These are phyloP conservation scores for Paecilomyces fulvus DNA, from an alignment of 2,329 filamentous ascomycete species.

Conservation along the genomic window DNA sequence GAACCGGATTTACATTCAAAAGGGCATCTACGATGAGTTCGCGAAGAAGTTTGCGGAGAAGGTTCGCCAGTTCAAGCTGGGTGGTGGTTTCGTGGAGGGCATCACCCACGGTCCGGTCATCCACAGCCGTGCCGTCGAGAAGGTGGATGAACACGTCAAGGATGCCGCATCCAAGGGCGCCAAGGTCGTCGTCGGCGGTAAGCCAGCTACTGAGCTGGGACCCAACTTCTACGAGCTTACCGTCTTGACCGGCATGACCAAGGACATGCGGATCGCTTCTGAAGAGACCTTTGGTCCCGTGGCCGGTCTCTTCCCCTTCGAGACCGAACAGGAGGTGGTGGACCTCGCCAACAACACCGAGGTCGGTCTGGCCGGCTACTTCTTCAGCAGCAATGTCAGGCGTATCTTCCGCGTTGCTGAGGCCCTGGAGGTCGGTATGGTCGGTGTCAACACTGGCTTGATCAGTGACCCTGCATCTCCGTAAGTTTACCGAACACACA, in stretches of 20 bases:
- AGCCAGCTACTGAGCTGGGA: slow-evolving; percentile 65
- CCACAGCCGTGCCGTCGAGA: slow-evolving; percentile 70
- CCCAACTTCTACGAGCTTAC: slow-evolving; percentile 85
- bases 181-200: slow-evolving; percentile 65
- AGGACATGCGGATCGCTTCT: slow-evolving; percentile 70
- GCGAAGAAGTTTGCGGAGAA: slow-evolving; percentile 45
- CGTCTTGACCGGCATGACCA: slow-evolving; percentile 76
- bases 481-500: slow-evolving; percentile 10
- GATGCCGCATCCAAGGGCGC: slow-evolving; percentile 73
- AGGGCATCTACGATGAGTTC: slow-evolving; percentile 17
- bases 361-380: slow-evolving; percentile 21
- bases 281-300: slow-evolving; percentile 97
- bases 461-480: slow-evolving; percentile 32
- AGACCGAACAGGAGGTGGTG: slow-evolving; percentile 24
- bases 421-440: slow-evolving; percentile 74
- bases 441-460: slow-evolving; percentile 50
- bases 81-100: slow-evolving; percentile 37
- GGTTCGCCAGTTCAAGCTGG: slow-evolving; percentile 43
- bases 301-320: slow-evolving; percentile 72
- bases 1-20: slow-evolving; percentile 7
- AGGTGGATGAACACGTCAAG: slow-evolving; percentile 70
- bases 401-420: slow-evolving; percentile 56
- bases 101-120: slow-evolving; percentile 48
- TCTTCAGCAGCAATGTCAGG: slow-evolving; percentile 49
- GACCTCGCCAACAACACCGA: slow-evolving; percentile 20